A percentile compares a stretch with the other conserved stretches of the same genome.
These are phyloP conservation scores for Sisymbrium altissimum DNA, from an alignment of 345 rosid genomes.

Conservation along the genomic window DNA sequence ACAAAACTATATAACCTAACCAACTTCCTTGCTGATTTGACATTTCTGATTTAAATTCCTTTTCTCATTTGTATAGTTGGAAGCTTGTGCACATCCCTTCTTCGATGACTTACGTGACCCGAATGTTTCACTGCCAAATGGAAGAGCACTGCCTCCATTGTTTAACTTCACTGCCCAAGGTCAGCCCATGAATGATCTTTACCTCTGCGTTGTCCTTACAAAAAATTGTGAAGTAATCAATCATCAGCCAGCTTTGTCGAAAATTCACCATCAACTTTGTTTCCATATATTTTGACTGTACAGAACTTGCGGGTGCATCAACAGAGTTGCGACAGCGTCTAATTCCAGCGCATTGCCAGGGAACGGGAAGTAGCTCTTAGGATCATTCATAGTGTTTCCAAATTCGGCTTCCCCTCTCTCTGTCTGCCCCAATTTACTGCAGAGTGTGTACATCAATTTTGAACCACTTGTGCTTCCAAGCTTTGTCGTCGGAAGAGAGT, in stretches of 20 bases:
- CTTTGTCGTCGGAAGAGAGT: slow-evolving; percentile 14
- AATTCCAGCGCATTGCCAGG: slow-evolving; percentile 56
- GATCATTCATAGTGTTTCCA: slow-evolving; percentile 27
- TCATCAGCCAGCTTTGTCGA: neutral
- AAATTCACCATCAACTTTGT: neutral
- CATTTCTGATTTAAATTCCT: neutral
- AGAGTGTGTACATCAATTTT: slow-evolving; percentile 38
- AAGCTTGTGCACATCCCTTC: slow-evolving; percentile 98
- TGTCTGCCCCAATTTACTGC: neutral
- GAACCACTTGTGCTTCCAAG: slow-evolving; percentile 31
- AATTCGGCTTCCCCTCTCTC: slow-evolving; percentile 14
- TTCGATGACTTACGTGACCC: slow-evolving; percentile 86
- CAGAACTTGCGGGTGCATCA: slow-evolving; percentile 90
- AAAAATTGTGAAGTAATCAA: neutral
- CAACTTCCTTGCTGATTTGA: slow-evolving; percentile 1
- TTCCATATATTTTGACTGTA: slow-evolving; percentile 4
- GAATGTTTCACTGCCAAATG: slow-evolving; percentile 73
- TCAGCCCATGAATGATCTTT: slow-evolving; percentile 16
- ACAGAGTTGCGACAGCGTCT: slow-evolving; percentile 71
- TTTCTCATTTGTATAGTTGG: slow-evolving; percentile 51
- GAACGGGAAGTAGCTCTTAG: slow-evolving; percentile 37
- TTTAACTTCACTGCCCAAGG: slow-evolving; percentile 96
- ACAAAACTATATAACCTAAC: neutral
- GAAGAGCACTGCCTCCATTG: slow-evolving; percentile 78
- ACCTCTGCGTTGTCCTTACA: neutral